These are phyloP conservation scores for Pyrenochaeta sp. DNA, from an alignment of 2,329 filamentous ascomycete species.

Conservation along the genomic window DNA sequence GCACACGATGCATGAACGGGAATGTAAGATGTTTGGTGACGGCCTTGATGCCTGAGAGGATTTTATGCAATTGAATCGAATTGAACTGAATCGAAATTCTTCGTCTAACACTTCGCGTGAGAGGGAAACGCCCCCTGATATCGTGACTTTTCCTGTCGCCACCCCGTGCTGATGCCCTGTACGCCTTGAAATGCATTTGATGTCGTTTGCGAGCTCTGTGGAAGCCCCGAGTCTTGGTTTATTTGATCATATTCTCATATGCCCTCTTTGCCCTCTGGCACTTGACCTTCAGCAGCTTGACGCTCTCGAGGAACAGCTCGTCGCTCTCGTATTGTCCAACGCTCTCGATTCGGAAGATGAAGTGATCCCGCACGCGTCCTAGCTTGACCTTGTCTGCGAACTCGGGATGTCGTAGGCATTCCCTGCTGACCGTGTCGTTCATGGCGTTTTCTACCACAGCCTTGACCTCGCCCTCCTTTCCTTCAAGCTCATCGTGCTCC, in stretches of 20 bases:
- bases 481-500: slow-evolving; percentile 70
- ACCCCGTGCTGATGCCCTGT: slow-evolving; percentile 20
- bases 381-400: slow-evolving; percentile 96
- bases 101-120: neutral
- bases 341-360: slow-evolving; percentile 96
- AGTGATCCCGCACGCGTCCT: slow-evolving; percentile 89
- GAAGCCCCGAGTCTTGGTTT: too few species aligned
- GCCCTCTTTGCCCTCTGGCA: slow-evolving; percentile 76
- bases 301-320: slow-evolving; percentile 87
- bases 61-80: too few species aligned
- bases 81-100: too few species aligned
- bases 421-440: slow-evolving; percentile 93
- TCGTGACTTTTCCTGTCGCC: slow-evolving; percentile 30
- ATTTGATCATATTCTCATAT: slow-evolving; percentile 58
- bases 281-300: slow-evolving; percentile 86
- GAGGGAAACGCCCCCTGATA: slow-evolving; percentile 21
- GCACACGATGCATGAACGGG: too few species aligned
- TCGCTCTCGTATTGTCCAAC: slow-evolving; percentile 95
- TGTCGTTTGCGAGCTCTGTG: neutral
- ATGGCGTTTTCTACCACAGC: slow-evolving; percentile 88
- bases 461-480: slow-evolving; percentile 79
- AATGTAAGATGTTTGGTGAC: too few species aligned
- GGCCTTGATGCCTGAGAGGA: too few species aligned
- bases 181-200: slow-evolving; percentile 35
- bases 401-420: slow-evolving; percentile 88